phyloP scores from a whole-genome alignment of 1,284 basidiomycete species.

The Trametes sp. region DNA sequence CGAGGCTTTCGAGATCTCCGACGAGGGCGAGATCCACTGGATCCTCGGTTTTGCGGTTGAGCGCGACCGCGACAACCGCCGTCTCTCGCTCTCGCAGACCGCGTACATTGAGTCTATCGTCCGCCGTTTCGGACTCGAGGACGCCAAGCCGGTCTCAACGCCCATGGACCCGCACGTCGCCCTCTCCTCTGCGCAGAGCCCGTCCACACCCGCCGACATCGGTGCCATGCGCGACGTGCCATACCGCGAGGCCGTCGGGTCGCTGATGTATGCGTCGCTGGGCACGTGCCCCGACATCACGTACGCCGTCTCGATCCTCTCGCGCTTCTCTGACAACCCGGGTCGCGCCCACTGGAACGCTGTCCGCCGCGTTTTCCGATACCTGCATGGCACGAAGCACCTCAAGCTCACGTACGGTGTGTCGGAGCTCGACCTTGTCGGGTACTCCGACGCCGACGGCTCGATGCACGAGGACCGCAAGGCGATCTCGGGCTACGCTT shows the following conservation, averaged over 20 bases:
- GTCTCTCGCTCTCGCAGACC: background rate
- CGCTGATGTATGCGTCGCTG: constrained; percentile 16
- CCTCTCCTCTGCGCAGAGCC: background rate
- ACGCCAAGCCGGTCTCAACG: background rate
- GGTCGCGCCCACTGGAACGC: constrained; percentile 31
- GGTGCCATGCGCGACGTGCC: constrained; percentile 4
- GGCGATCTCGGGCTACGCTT: constrained; percentile 40
- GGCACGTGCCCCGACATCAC: constrained; percentile 21
- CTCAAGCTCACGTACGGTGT: constrained; percentile 7
- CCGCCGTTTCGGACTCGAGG: background rate
- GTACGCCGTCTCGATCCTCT: constrained; percentile 4
- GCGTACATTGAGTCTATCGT: background rate
- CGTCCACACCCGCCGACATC: background rate
- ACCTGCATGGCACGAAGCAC: constrained; percentile 17
- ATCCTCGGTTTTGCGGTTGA: background rate
- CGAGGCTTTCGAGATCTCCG: too few relatives aligned
- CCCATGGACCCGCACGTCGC: too few relatives aligned
- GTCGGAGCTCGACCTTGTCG: background rate
- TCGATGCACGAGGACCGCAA: constrained; percentile 25
- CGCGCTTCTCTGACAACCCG: constrained; percentile 16
- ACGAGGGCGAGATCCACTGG: background rate
- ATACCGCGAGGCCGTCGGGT: constrained; percentile 13
- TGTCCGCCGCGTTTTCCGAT: constrained; percentile 29
- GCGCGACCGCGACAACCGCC: background rate
- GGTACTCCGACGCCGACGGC: constrained; percentile 18